Evolutionary conservation across 1,284 basidiomycete genomes (phyloP).

Genomic region (Trametes pubescens): DNA sequence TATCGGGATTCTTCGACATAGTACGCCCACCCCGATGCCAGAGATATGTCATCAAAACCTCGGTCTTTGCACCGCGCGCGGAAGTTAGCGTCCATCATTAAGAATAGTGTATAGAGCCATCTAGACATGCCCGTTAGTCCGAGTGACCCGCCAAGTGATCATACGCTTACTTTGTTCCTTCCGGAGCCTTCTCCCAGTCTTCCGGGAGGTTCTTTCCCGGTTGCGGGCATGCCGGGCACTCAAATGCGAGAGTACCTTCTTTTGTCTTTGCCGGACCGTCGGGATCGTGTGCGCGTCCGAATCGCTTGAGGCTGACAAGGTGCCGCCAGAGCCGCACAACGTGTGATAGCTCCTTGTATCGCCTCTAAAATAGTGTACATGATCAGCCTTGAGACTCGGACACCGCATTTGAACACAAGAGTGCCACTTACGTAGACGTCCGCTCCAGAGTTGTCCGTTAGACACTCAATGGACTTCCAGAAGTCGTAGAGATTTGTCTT

Average conservation of each 20-base stretch:
- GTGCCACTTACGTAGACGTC: background rate
- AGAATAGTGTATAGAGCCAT: conserved; percentile 37
- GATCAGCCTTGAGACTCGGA: too few relatives aligned
- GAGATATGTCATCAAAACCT: background rate
- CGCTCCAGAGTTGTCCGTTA: background rate
- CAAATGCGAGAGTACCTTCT: too few relatives aligned
- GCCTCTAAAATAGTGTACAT: conserved; percentile 13
- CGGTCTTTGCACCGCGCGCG: background rate
- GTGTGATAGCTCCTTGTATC: conserved; percentile 14
- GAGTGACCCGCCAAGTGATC: too few relatives aligned
- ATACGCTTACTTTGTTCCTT: too few relatives aligned
- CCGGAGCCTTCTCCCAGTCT: too few relatives aligned
- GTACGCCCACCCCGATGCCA: background rate
- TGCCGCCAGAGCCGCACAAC: background rate
- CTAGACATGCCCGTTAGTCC: too few relatives aligned
- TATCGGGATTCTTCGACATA: background rate
- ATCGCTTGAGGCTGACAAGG: too few relatives aligned
- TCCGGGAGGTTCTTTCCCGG: too few relatives aligned
- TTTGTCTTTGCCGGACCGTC: too few relatives aligned
- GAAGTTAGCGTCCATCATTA: background rate
- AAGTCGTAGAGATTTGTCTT: conserved; percentile 1
- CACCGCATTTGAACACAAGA: too few relatives aligned
- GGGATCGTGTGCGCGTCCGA: too few relatives aligned
- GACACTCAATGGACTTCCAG: background rate
- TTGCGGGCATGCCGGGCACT: too few relatives aligned